These are phyloP conservation scores for Neofusicoccum ribis DNA, from an alignment of 2,329 filamentous ascomycete species.

Conservation along the genomic window DNA sequence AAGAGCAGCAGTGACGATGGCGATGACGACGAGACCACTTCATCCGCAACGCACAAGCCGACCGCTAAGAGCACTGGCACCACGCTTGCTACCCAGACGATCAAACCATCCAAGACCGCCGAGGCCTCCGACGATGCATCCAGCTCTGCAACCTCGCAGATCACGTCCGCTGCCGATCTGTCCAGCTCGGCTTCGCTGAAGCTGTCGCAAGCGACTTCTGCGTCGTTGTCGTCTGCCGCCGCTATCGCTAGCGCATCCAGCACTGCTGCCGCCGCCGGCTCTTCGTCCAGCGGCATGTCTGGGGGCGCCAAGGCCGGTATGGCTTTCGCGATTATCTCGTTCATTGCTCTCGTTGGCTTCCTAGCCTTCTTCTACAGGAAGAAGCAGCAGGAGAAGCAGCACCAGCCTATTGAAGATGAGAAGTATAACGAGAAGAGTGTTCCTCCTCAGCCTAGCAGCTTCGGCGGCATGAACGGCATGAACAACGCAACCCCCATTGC, in stretches of 20 bases:
- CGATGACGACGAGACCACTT: background rate
- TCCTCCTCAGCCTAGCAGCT: background rate
- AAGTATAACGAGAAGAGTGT: slow-evolving; percentile 32
- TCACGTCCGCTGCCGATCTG: slow-evolving; percentile 2
- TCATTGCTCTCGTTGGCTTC: slow-evolving; percentile 67
- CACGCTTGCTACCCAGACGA: slow-evolving; percentile 23
- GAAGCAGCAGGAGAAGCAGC: slow-evolving; percentile 63
- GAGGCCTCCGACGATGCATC: slow-evolving; percentile 21
- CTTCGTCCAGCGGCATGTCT: slow-evolving; percentile 41
- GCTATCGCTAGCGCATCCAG: slow-evolving; percentile 26
- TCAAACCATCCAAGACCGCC: slow-evolving; percentile 24
- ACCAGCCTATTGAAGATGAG: slow-evolving; percentile 41
- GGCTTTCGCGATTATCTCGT: slow-evolving; percentile 75
- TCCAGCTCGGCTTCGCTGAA: background rate
- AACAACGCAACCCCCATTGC: background rate
- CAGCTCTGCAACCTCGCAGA: slow-evolving; percentile 7
- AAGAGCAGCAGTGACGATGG: background rate
- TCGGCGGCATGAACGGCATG: background rate
- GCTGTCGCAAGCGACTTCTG: slow-evolving; percentile 23
- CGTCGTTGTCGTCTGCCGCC: slow-evolving; percentile 34
- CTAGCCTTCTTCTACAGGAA: slow-evolving; percentile 55
- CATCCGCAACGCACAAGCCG: background rate
- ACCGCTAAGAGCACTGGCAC: slow-evolving; percentile 14
- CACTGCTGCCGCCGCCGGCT: slow-evolving; percentile 27
- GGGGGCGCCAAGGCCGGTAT: slow-evolving; percentile 72